These are phyloP conservation scores for Ceratobasidium sp. DNA, from an alignment of 1,284 basidiomycete species.

Conservation along the genomic window DNA sequence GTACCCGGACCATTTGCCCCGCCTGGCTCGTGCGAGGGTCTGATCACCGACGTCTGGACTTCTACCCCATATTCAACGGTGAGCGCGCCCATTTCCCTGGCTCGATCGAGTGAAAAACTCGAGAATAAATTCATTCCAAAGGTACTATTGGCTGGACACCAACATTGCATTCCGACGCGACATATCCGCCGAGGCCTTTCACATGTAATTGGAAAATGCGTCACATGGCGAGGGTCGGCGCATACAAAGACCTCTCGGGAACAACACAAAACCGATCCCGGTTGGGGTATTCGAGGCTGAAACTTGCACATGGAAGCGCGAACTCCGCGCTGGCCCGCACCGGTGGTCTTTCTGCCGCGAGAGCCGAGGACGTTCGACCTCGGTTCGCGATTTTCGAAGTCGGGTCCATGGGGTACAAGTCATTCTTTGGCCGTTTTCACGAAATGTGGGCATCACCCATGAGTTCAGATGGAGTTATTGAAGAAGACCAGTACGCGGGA, in stretches of 20 bases:
- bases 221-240: background rate
- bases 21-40: background rate
- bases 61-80: too few species aligned
- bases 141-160: too few species aligned
- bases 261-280: slow-evolving; percentile 10
- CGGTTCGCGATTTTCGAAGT: too few species aligned
- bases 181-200: slow-evolving; percentile 2
- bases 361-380: background rate
- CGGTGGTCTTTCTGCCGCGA: background rate
- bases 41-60: too few species aligned
- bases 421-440: background rate
- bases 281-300: background rate
- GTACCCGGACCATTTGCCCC: background rate
- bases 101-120: too few species aligned
- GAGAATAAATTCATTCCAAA: too few species aligned
- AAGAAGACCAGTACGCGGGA: background rate
- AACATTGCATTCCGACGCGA: background rate
- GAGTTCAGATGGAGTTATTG: background rate
- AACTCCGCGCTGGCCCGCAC: background rate
- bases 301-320: background rate
- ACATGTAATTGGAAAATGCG: background rate
- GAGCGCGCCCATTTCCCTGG: too few species aligned
- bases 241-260: background rate
- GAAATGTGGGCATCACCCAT: background rate
- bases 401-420: too few species aligned